Percentiles rank a stretch among this genome's conserved stretches.
These are phyloP conservation scores for Schoenoplectus triqueter DNA, from an alignment of 202 grass and related monocot genomes.

Conservation along the genomic window DNA sequence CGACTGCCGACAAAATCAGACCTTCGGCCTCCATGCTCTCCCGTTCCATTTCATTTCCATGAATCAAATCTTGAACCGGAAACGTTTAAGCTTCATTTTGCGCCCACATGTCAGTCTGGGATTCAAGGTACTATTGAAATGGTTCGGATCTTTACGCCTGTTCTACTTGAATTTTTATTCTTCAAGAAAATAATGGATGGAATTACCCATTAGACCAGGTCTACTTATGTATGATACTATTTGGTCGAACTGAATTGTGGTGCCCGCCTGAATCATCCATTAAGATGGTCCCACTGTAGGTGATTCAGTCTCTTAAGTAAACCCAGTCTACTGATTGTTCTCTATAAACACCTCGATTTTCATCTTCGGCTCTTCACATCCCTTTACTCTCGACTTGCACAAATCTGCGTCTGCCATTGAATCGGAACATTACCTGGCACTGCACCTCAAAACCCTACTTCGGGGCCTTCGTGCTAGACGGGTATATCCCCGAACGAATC, in stretches of 20 bases:
- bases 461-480: neutral
- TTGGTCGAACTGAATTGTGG: neutral
- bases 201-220: neutral
- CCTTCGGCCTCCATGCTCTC: neutral
- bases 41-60: neutral
- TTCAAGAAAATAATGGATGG: neutral
- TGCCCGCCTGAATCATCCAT: neutral
- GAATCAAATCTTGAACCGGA: conserved; percentile 8
- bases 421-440: conserved; percentile 18
- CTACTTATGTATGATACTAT: too few relatives aligned
- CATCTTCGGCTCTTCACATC: too few relatives aligned
- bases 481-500: neutral
- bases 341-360: neutral
- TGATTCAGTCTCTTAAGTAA: neutral
- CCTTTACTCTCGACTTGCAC: neutral
- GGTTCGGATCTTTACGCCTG: neutral
- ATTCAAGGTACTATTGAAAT: neutral
- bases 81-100: neutral
- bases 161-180: neutral
- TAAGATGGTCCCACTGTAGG: neutral
- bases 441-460: conserved; percentile 35
- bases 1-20: neutral
- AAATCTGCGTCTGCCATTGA: conserved; percentile 22
- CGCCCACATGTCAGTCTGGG: conserved; percentile 7
- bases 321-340: neutral